Percentiles rank a stretch among this genome's conserved stretches.
These are phyloP conservation scores for Angomonas desouzai DNA, from an alignment of 208 protist genomes.

Conservation along the genomic window DNA sequence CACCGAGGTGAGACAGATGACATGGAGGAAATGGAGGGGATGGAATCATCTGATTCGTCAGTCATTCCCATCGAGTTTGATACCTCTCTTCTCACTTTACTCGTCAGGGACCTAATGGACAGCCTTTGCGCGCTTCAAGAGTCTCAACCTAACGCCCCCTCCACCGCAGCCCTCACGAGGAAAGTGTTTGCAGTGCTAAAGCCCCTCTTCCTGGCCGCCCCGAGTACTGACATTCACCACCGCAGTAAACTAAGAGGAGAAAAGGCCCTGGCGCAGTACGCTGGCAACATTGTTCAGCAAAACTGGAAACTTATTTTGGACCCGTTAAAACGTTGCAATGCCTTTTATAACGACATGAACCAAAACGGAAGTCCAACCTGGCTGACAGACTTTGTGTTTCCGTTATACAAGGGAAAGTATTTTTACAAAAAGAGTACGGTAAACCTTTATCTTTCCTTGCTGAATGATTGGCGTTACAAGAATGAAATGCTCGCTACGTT, in stretches of 20 bases:
- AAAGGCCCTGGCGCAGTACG: not conserved
- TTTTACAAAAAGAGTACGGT: constrained; percentile 31
- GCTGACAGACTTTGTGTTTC: constrained; percentile 17
- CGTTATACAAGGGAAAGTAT: constrained; percentile 21
- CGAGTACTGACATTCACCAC: not conserved
- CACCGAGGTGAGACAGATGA: not conserved
- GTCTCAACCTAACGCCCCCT: not conserved
- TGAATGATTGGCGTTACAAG: constrained; percentile 44
- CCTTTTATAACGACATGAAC: not conserved
- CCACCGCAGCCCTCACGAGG: not conserved
- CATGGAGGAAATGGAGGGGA: not conserved
- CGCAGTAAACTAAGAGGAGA: not conserved
- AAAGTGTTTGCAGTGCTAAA: not conserved
- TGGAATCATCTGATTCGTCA: not conserved
- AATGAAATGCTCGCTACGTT: constrained; percentile 47
- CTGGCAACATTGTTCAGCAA: not conserved
- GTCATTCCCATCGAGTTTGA: not conserved
- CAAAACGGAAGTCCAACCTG: not conserved
- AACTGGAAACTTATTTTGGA: not conserved
- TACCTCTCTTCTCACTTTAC: not conserved
- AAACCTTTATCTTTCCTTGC: constrained; percentile 40
- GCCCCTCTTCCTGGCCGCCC: not conserved
- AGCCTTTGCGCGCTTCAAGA: not conserved
- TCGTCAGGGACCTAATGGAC: not conserved
- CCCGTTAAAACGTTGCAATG: not conserved